Base-by-base conservation (phyloP, 305 asterid genomes). In the Rubia occidens region DNA sequence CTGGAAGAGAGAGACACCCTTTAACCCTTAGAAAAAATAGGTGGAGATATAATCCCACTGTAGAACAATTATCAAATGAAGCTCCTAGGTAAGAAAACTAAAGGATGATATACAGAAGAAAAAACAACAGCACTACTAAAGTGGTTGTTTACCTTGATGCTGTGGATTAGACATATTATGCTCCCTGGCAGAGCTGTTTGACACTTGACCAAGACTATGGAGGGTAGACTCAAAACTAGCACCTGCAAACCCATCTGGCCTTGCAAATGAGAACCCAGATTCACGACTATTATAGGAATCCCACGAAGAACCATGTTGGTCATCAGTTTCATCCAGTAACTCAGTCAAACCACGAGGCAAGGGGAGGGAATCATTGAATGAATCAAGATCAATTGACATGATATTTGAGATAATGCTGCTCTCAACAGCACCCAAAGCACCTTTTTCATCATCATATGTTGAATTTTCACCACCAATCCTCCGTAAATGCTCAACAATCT, bases 401-500 rank as follows among this genome's bases (percentile, higher is more conserved):
- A 93, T 82, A 86, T 88, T 90, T 39, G 98, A 87, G 70, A 93
- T 79, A 72, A 88, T 85, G 78, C 89, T 86, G 78, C 85, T 88
- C 82, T 88, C 89, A 64, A 84, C 85, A 72, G 84, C 90, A 83
- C 79, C 87, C 72, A 82, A 78, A 70, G 77, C 86, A 74, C 88
- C 74, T 63, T 69, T 80, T 64, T 85, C 86, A 66, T 75, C 85
- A 60, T 80, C 83, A 80, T 84, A 82, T 24, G 70, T 77, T 77
- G 68, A 69, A 71, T 79, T 81, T 66, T 78, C 88, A 76, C 79
- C 90, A 75, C 77, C 89, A 73, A 90, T 84, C 81, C 98, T 87
- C 44, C 96, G 89, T 73, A 93, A 78, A 83, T 90, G 97, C 81
- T 93, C 92, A 59, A 93, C 95, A 77, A 93, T 90, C 80, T 93